Conservation (phyloP, 2,329 filamentous ascomycete genomes). For the Drechslera avenae region DNA sequence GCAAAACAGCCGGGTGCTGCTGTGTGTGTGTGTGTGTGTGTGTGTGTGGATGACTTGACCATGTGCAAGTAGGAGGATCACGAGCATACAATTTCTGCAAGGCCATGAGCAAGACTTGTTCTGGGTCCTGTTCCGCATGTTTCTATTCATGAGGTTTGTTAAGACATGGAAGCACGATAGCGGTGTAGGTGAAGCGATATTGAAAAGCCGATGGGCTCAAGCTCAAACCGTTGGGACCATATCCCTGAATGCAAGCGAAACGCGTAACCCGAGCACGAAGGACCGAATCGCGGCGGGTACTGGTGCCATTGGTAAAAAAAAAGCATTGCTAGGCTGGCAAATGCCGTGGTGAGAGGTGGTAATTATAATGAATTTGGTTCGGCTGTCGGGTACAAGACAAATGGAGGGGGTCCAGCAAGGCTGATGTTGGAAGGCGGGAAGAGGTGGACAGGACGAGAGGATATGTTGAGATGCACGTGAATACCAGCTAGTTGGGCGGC, state of each 20-base stretch:
- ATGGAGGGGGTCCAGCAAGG: too few species aligned
- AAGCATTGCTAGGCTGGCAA: too few species aligned
- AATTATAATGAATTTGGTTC: background rate
- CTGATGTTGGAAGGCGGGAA: slow-evolving; percentile 1
- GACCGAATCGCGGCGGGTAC: too few species aligned
- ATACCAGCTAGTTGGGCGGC: slow-evolving; percentile 14
- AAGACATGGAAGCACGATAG: slow-evolving; percentile 8
- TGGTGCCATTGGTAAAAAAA: too few species aligned
- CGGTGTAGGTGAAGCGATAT: slow-evolving; percentile 4
- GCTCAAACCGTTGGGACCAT: too few species aligned
- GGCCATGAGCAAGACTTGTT: slow-evolving; percentile 3
- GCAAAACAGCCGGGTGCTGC: slow-evolving; percentile 1
- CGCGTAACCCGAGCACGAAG: too few species aligned
- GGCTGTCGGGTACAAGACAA: too few species aligned
- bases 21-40: too few species aligned
- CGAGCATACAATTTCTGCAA: slow-evolving; percentile 3
- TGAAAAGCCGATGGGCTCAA: background rate
- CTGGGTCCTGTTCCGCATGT: background rate
- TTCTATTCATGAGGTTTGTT: slow-evolving; percentile 1
- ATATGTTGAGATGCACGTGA: slow-evolving; percentile 24
- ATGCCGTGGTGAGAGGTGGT: too few species aligned
- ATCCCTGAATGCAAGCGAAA: too few species aligned
- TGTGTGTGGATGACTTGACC: slow-evolving; percentile 1
- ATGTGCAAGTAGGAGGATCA: background rate
- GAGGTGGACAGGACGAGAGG: too few species aligned